These are phyloP conservation scores for Castanea sativa DNA, from an alignment of 306 rosid species.

Conservation along the genomic window DNA sequence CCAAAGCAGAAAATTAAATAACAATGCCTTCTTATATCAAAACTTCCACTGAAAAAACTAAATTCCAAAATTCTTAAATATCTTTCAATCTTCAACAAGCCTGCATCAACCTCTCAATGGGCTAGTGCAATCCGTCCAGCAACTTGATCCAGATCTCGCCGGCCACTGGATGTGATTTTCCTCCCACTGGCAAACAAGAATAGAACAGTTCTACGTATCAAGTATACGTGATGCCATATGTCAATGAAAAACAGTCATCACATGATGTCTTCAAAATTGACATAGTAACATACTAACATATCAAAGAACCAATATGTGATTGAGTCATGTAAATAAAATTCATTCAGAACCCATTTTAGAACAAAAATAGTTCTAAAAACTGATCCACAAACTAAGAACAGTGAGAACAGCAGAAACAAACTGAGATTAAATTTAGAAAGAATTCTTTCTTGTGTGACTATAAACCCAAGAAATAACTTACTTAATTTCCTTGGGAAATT, in stretches of 20 bases:
- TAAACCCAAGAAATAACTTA: not conserved
- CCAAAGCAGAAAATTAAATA: not conserved
- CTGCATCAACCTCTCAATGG: slow-evolving; percentile 7
- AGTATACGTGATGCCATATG: not conserved
- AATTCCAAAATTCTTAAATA: not conserved
- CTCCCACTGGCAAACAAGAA: slow-evolving; percentile 30
- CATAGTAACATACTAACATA: not conserved
- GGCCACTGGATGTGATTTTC: slow-evolving; percentile 45
- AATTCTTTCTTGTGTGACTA: not conserved
- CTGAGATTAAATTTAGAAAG: too few species aligned
- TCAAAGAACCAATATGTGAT: not conserved
- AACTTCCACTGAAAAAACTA: not conserved
- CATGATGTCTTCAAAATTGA: not conserved
- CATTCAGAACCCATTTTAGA: not conserved
- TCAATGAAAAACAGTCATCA: not conserved
- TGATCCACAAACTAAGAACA: not conserved
- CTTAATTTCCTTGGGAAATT: too few species aligned
- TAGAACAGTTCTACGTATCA: not conserved
- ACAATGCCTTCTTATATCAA: not conserved
- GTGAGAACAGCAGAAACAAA: not conserved
- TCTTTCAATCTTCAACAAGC: not conserved
- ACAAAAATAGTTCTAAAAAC: not conserved
- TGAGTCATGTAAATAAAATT: not conserved
- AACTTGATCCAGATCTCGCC: slow-evolving; percentile 51
- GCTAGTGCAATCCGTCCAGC: slow-evolving; percentile 45